Evolutionary conservation across 2,329 filamentous ascomycete genomes (phyloP).

Genomic region (Tolypocladium album): DNA sequence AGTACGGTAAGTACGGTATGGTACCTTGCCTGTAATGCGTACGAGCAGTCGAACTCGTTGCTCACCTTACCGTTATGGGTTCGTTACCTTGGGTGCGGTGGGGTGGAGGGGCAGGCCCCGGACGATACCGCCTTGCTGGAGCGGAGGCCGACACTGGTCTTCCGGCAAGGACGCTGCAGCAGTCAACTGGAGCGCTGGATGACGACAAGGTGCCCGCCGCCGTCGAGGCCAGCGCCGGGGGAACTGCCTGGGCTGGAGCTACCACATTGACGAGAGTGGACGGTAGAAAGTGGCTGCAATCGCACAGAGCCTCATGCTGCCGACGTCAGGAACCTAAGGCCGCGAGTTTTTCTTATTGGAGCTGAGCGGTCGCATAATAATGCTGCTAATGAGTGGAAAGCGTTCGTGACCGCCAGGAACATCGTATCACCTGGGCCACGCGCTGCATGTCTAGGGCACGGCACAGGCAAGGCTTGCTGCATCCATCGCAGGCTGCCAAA

Average conservation of each 20-base stretch:
- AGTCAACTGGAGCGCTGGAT: background rate
- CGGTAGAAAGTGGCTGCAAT: background rate
- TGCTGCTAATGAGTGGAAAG: background rate
- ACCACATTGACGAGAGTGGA: background rate
- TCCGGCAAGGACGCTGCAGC: background rate
- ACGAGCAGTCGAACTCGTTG: background rate
- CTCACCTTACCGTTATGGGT: background rate
- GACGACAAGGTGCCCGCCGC: background rate
- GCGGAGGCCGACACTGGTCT: background rate
- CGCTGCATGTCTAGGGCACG: constrained; percentile 1
- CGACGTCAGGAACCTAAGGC: background rate
- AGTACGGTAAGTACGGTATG: background rate
- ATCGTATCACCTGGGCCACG: background rate
- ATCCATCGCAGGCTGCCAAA: background rate
- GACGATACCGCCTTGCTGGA: background rate
- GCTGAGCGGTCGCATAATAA: background rate
- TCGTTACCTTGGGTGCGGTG: background rate
- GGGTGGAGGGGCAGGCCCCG: background rate
- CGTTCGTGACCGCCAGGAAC: background rate
- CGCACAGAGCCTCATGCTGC: background rate
- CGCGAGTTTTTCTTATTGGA: background rate
- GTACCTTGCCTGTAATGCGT: background rate
- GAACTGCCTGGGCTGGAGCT: background rate
- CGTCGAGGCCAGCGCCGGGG: background rate
- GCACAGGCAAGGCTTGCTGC: constrained; percentile 2